Conservation (phyloP, 1,139 yeast species). For the Candida pseudoviswanathii region DNA sequence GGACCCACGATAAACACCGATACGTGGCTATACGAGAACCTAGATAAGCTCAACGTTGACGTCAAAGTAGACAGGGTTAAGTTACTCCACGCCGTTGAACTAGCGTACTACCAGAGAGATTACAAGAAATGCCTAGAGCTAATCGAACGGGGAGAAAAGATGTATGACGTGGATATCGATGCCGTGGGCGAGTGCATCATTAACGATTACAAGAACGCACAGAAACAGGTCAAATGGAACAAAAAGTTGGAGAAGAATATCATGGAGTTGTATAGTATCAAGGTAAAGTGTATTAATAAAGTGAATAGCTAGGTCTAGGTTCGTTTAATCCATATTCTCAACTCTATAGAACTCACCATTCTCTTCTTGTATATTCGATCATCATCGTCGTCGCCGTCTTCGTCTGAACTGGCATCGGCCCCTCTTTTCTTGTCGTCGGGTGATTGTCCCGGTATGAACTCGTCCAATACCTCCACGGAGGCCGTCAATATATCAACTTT, state of each 20-base stretch:
- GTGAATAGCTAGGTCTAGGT: constrained; percentile 13
- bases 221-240: constrained; percentile 23
- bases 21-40: constrained; percentile 43
- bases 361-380: constrained; percentile 50
- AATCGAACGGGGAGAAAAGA: constrained; percentile 24
- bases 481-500: constrained; percentile 59
- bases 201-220: constrained; percentile 26
- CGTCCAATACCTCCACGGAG: constrained; percentile 65
- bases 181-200: constrained; percentile 27
- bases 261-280: constrained; percentile 47
- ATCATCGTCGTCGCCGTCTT: constrained; percentile 28
- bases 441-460: constrained; percentile 30
- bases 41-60: constrained; percentile 23
- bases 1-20: constrained; percentile 57
- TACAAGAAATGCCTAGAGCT: constrained; percentile 43
- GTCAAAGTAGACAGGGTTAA: constrained; percentile 38
- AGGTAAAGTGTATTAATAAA: constrained; percentile 35
- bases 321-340: constrained; percentile 47
- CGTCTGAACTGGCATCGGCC: constrained; percentile 5
- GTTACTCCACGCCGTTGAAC: constrained; percentile 48
- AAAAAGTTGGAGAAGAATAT: constrained; percentile 47
- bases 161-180: constrained; percentile 36
- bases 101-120: constrained; percentile 50
- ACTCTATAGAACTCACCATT: constrained; percentile 60
- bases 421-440: constrained; percentile 8